Conservation (phyloP, 1,139 yeast species). For the Ogataea hybrid region DNA sequence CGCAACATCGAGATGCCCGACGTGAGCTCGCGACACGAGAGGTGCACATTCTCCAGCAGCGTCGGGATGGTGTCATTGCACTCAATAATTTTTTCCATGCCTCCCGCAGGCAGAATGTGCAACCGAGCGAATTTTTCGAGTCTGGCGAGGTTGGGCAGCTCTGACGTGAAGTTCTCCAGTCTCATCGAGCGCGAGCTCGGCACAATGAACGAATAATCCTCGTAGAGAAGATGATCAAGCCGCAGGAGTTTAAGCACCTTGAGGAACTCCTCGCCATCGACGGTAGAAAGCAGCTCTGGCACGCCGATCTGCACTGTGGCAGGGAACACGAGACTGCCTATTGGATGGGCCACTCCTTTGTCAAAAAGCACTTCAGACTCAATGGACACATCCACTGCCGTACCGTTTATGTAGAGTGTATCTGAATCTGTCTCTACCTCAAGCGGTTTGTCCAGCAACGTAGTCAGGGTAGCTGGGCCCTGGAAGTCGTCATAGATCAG, state of each 20-base stretch:
- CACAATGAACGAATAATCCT: constrained; percentile 62
- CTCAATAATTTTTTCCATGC: constrained; percentile 39
- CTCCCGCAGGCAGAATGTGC: constrained; percentile 64
- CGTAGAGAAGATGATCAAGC: constrained; percentile 33
- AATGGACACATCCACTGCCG: too few relatives aligned
- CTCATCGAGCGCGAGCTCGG: constrained; percentile 63
- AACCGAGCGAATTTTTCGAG: constrained; percentile 58
- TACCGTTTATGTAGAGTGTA: too few relatives aligned
- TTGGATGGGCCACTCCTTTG: constrained; percentile 82
- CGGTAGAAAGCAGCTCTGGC: constrained; percentile 52
- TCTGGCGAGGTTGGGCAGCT: constrained; percentile 41
- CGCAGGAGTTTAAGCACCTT: constrained; percentile 44
- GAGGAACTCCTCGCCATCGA: constrained; percentile 45
- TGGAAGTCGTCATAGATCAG: too few relatives aligned
- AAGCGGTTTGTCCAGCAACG: too few relatives aligned
- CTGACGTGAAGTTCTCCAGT: constrained; percentile 48
- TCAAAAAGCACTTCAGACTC: too few relatives aligned
- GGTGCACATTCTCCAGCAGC: constrained; percentile 39
- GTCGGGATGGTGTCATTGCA: constrained; percentile 48
- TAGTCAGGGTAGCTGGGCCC: too few relatives aligned
- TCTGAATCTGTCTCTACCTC: too few relatives aligned
- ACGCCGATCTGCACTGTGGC: constrained; percentile 51
- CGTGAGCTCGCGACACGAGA: constrained; percentile 43
- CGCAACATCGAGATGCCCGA: constrained; percentile 40
- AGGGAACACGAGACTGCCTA: constrained; percentile 59